Evolutionary conservation across 257 asterid genomes (phyloP), one percentile per base, ranked within the genome.

Genomic region (Vinca minor): DNA sequence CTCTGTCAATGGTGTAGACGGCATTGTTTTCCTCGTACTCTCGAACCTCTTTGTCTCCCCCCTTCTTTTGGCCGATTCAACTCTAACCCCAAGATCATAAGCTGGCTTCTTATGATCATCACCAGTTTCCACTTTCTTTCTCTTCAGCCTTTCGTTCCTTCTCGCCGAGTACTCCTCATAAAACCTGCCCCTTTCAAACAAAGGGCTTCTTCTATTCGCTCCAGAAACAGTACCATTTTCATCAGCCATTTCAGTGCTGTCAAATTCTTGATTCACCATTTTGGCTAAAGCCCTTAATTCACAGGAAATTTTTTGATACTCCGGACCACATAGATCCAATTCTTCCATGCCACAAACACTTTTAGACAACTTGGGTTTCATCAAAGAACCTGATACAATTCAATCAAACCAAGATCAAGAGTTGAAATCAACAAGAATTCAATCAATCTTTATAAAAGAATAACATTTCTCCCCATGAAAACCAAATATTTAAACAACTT

Each of bases 131-230:
- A 82, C 85, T 66, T 86, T 92, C 85, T 82, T 92, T 55, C 91
- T 79, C 88, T 64, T 85, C 59, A 92, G 86, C 85, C 95, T 81
- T 81, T 92, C 98, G 53, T 89, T 92, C 73, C 98, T 81, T 65
- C 93, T 75, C 2, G 95, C 93, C 0, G 87, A 74, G 41, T 92
- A 92, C 83, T 81, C 93, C 10, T 89, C 96, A 21, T 92, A 92
- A 38, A 85, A 78, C 68, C 85, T 79, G 1, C 98, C 98, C 76
- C 96, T 82, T 72, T 87, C 88, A 26, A 89, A 92, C 64, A 89
- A 45, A 63, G 89, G 87, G 72, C 87, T 79, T 74, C n/a, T n/a
- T n/a, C 76, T 68, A 35, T 50, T 66, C 48, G 62, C 63, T 11
- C 70, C 72, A 12, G 56, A 12, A 45, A 14, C 8, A 26, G 45